Percentiles rank a stretch among this genome's conserved stretches.
phyloP scores from a whole-genome alignment of 495 filamentous ascomycete species.

The Trichodelitschia bisporula region DNA sequence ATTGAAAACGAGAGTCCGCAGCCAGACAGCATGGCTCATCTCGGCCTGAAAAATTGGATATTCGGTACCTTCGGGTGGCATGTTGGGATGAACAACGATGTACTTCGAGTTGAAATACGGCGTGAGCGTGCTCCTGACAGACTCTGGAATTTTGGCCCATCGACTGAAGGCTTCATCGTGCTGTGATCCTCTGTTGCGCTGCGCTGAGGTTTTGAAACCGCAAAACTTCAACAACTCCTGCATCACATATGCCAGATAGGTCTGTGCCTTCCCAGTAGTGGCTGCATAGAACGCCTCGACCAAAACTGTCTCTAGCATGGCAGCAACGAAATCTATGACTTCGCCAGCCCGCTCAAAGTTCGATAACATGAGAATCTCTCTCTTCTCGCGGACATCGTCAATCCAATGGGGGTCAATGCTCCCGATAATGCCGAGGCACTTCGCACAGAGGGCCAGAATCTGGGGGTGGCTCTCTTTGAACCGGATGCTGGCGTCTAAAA shows the following conservation, averaged over 20 bases:
- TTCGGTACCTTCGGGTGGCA: constrained; percentile 19
- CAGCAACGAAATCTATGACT: constrained; percentile 64
- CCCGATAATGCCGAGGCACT: constrained; percentile 66
- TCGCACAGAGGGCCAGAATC: constrained; percentile 47
- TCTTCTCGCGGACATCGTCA: constrained; percentile 51
- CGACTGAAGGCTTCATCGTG: constrained; percentile 31
- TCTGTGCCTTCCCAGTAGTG: constrained; percentile 63
- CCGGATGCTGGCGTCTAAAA: constrained; percentile 64
- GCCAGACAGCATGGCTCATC: constrained; percentile 53
- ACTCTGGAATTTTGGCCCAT: constrained; percentile 54
- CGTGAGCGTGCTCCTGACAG: constrained; percentile 49
- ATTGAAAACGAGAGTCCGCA: constrained; percentile 55
- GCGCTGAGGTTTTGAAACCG: constrained; percentile 35
- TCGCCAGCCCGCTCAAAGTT: constrained; percentile 67
- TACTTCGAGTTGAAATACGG: constrained; percentile 76
- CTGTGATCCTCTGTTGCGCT: constrained; percentile 24
- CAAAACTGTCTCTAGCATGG: constrained; percentile 61
- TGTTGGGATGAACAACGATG: constrained; percentile 27
- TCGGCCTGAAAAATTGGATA: constrained; percentile 56
- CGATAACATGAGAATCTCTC: constrained; percentile 54
- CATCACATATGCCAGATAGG: constrained; percentile 80
- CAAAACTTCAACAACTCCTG: constrained; percentile 66
- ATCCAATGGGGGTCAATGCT: constrained; percentile 79
- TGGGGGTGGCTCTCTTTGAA: constrained; percentile 40
- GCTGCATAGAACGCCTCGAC: constrained; percentile 79